Base-by-base conservation (phyloP, 768 basidiomycete genomes). In the Russula sp. region DNA sequence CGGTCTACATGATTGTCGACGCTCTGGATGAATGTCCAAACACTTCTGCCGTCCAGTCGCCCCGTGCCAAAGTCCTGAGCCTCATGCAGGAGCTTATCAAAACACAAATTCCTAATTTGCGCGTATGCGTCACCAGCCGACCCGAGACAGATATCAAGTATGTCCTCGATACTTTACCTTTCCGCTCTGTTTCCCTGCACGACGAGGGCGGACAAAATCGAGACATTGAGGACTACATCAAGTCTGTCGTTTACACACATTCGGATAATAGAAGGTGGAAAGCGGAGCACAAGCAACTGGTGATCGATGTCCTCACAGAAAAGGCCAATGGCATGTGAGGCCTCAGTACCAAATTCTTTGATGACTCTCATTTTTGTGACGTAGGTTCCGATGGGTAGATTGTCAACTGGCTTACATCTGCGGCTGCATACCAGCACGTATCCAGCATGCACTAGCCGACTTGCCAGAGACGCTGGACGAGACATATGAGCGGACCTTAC, bases 261-360 rank as follows among this genome's bases (percentile, higher is more conserved):
- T 7, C 4, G 16, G 26, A 11, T 5, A 53, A 44, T n/a, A 3
- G 9, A 18, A 53, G n/a, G 4, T 61, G 59, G 59, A n/a, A 14
- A 8, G 42, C 10, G 2, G 40, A 32, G 1, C 42, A 52, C 28
- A 61, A 53, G 51, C 16, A 22, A 1, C 11, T 44, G 20, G 59
- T 61, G 40, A 53, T 46, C 20, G 20, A 10, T 0, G 18, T 14
- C n/a, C 51, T 61, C 34, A 18, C 54, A 1, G 7, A 49, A 32
- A 62, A 57, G 20, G 54, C 61, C 5, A 3, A 57, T 7, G 61
- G 61, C 9, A 62, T 62, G 61, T 62, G 34, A 53, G 54, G 8
- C 20, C 2, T 32, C 10, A 5, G 6, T 22, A 0, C 10, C 2
- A 22, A 3, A n/a, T 16, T n/a, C 5, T 32, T n/a, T 53, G 24